Evolutionary conservation across 83 land plant genomes (phyloP), one percentile per base, ranked within the genome.

Genomic region (Picea engelmannii): DNA sequence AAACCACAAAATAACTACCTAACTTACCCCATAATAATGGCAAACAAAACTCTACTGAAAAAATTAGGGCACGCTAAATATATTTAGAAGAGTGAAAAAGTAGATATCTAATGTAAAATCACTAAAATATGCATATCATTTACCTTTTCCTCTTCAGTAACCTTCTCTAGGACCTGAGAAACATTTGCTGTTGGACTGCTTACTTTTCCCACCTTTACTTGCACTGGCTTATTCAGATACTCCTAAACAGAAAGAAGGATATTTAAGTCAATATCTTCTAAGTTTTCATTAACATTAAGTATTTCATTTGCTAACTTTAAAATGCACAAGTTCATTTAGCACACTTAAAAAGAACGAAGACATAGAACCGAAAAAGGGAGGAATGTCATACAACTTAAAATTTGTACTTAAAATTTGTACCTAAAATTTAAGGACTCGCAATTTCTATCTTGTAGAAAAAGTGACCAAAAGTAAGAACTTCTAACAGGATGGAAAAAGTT

Each of bases 171-270:
- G 42, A 80, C 77, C 62, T 93, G 96, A 10, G 86, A 82, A 20
- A 93, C 96, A 88, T 91, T 93, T 81, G 94, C 90, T 20, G 96
- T 91, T 24, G 96, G 94, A 71, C 91, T 86, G 82, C 96, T 93
- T 31, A 93, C 94, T 92, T 88, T 91, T 40, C 96, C 96, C 79
- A 93, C 96, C 81, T 93, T 93, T 40, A 93, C 92, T 71, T 85
- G 94, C 21, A 93, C 90, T 40, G 94, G 94, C 18, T 85, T 79
- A 31, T 47, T 75, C 73, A 93, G 63, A 82, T 93, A 91, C 66
- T 91, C 95, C 91, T 91, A 62, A 65, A 65, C 12, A 73, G 25
- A 40, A 73, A 21, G 49, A 5, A 21, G 27, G 25, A 44, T 38
- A 44, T 38, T 47, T 73, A 42, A 21, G 25, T 73, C 58, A 73